Evolutionary conservation across 345 rosid species (phyloP), one percentile per base, ranked within the genome.

Genomic region (Eucalyptus viminalis): DNA sequence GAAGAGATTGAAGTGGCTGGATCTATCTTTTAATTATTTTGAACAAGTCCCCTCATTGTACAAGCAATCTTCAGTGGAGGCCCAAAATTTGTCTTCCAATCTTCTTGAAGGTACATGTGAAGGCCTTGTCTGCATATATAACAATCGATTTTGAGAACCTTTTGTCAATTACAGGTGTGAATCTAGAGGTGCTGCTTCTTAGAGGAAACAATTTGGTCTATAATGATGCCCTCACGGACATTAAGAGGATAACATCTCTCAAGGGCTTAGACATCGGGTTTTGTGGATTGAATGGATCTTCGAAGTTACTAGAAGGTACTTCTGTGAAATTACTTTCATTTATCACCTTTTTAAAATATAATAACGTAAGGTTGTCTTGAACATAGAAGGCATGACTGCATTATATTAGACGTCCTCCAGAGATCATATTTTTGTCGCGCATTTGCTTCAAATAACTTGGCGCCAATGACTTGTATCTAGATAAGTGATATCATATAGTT

Each of bases 241-340:
- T 53, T 7, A 53, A 3, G 9, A 53, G 56, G 56, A 53, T 53
- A 17, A 53, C 56, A 53, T 53, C 56, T 53, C 56, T 53, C 9
- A 53, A 53, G 56, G 56, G 2, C 56, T 53, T 53, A 17, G 9
- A 12, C 24, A 53, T 53, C 4, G 0, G 2, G 8, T 53, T 0
- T 53, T 53, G 24, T 53, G 56, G 9, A 17, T 53, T 19, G 22
- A 19, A 53, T 19, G 56, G 9, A 14, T 50, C 53, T 3, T 53
- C 56, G 56, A 53, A 53, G 22, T 19, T 53, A 7, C 9, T 53
- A 7, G 56, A 53, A 53, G 56, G 15, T 53, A 53, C 24, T 16
- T 53, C 56, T 3, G 14, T 4, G 9, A 62, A 27, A 62, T 6
- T 62, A 17, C 34, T 62, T 62, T 16, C 24, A 3, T 53, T 53